These are phyloP conservation scores for Paramecium sonneborni DNA, from an alignment of 73 alveolate species.

Conservation along the genomic window DNA sequence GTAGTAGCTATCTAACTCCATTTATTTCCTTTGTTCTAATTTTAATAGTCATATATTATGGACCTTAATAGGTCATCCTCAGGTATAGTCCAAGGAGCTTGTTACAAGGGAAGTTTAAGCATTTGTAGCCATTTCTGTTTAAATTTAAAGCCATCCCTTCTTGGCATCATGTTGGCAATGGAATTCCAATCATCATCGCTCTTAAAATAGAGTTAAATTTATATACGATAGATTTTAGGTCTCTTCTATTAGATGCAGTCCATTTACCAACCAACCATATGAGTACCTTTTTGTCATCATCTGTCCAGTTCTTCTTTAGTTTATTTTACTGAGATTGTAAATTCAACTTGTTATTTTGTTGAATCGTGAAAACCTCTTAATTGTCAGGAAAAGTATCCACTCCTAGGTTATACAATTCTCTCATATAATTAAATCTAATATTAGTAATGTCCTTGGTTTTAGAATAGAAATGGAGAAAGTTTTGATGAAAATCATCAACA, in stretches of 20 bases:
- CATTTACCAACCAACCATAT: slow-evolving; percentile 59
- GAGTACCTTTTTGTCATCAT: slow-evolving; percentile 60
- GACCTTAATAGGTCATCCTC: slow-evolving; percentile 18
- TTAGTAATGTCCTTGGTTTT: slow-evolving; percentile 7
- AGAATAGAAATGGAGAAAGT: background rate
- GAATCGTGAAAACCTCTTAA: background rate
- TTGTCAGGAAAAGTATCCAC: slow-evolving; percentile 41
- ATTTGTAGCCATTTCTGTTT: slow-evolving; percentile 47
- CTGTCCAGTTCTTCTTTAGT: slow-evolving; percentile 68
- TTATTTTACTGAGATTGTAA: background rate
- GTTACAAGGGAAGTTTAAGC: slow-evolving; percentile 16
- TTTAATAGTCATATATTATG: slow-evolving; percentile 5
- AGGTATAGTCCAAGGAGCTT: slow-evolving; percentile 44
- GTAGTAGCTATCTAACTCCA: slow-evolving; percentile 65
- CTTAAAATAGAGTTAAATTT: background rate
- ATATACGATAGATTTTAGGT: slow-evolving; percentile 10
- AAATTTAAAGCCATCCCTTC: slow-evolving; percentile 30
- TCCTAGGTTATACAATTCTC: slow-evolving; percentile 16
- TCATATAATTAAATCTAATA: slow-evolving; percentile 44
- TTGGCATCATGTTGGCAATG: slow-evolving; percentile 41
- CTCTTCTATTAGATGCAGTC: background rate
- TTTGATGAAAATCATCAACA: slow-evolving; percentile 19
- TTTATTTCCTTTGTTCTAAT: slow-evolving; percentile 37
- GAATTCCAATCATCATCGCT: slow-evolving; percentile 37
- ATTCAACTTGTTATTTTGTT: slow-evolving; percentile 33